These are phyloP conservation scores for Solanum commersonii DNA, from an alignment of 257 asterid genomes.

Conservation along the genomic window DNA sequence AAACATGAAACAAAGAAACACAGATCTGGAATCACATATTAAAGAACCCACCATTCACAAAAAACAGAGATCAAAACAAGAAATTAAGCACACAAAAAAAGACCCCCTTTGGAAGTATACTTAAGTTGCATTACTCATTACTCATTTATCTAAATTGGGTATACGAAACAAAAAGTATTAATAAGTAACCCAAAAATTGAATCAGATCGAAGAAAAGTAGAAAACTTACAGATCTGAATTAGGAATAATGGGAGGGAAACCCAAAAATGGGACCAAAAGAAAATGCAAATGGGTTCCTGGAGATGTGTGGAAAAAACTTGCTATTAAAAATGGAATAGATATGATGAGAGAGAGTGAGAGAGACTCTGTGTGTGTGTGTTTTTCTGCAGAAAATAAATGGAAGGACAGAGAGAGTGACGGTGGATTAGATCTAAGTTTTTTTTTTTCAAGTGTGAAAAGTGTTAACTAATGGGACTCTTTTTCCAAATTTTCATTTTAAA, in stretches of 20 bases:
- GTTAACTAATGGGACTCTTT: background rate
- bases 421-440: background rate
- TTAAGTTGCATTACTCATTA: background rate
- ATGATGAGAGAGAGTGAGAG: background rate
- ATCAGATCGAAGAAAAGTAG: background rate
- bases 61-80: background rate
- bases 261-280: background rate
- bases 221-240: background rate
- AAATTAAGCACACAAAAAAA: background rate
- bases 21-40: background rate
- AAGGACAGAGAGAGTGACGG: background rate
- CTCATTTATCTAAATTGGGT: background rate
- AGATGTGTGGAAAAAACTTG: background rate
- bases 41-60: background rate
- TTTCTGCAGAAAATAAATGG: background rate
- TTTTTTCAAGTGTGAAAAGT: background rate
- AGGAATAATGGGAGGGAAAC: background rate
- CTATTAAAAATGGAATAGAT: background rate
- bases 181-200: background rate
- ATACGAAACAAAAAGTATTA: background rate
- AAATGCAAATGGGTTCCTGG: background rate
- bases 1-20: background rate
- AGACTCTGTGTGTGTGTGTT: background rate
- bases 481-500: background rate
- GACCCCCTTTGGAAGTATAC: background rate